phyloP scores from a whole-genome alignment of 1,284 basidiomycete species.

The Dichomitus squalens region DNA sequence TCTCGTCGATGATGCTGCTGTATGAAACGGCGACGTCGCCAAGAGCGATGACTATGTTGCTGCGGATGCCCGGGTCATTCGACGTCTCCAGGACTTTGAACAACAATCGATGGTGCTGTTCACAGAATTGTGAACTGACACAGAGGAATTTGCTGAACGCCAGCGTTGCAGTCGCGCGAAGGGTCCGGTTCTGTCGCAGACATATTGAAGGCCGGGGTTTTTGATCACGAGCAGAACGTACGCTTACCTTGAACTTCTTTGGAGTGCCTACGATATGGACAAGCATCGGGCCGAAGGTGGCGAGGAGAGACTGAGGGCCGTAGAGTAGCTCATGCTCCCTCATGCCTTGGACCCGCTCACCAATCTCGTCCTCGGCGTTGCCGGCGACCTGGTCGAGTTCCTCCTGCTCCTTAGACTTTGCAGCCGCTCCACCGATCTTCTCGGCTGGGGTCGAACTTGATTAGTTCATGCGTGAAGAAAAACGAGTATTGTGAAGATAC shows the following conservation, averaged over 20 bases:
- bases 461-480: neutral
- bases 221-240: neutral
- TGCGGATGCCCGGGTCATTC: slow-evolving; percentile 86
- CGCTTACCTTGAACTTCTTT: slow-evolving; percentile 78
- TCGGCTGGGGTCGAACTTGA: slow-evolving; percentile 44
- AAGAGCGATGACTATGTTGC: slow-evolving; percentile 96
- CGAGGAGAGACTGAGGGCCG: slow-evolving; percentile 82
- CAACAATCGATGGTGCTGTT: slow-evolving; percentile 83
- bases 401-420: slow-evolving; percentile 68
- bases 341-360: slow-evolving; percentile 84
- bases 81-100: slow-evolving; percentile 95
- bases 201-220: too few relatives aligned
- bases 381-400: slow-evolving; percentile 97
- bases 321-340: slow-evolving; percentile 90
- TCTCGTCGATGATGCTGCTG: slow-evolving; percentile 95
- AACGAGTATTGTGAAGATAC: slow-evolving; percentile 27
- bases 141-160: slow-evolving; percentile 97
- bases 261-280: slow-evolving; percentile 90
- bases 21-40: slow-evolving; percentile 98
- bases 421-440: slow-evolving; percentile 45
- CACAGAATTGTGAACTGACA: slow-evolving; percentile 93
- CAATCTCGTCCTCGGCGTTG: slow-evolving; percentile 98
- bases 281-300: slow-evolving; percentile 87
- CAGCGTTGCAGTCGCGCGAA: slow-evolving; percentile 87
- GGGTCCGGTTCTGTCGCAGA: slow-evolving; percentile 71